Base-by-base conservation (phyloP, 1,284 basidiomycete genomes). In the Neolentinus lepideus region DNA sequence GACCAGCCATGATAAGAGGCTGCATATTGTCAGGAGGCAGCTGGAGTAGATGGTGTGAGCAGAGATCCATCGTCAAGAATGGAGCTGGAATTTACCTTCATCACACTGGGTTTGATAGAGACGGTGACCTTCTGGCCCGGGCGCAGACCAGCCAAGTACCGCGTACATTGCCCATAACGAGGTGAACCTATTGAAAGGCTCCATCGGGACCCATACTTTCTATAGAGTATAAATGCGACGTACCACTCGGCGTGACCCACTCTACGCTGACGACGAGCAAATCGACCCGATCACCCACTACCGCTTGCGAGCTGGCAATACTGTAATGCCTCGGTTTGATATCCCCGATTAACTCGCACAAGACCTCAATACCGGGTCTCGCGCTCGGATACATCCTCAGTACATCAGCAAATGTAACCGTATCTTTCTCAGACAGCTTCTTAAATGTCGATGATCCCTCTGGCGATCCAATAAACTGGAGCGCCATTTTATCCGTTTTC, bases 301-400 rank as follows among this genome's bases (percentile, higher is more conserved):
- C 94, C 63, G 88, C 88, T 72, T 99, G 94, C 31, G 93, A 85
- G 62, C 91, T 94, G 25, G 96, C 96, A 65, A 99, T 99, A 71
- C 93, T 96, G 73, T 99, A 99, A 73, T 99, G 97, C 62, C 97
- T 82, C 4, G 96, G 95, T 74, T 98, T 94, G 77, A 95, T 96
- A 69, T 98, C 93, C 6, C 90, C 90, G 53, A 97, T 75, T 62
- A 98, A 71, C 69, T 90, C 88, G 67, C 93, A 92, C n/a, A 97
- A 79, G 57, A 80, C 81, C 71, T 92, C 89, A 51, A 95, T 84
- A 27, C 81, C 79, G 11, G 92, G 91, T 61, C 79, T 79, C 21
- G 96, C 94, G 59, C 85, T 91, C 43, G 79, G 78, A 74, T 94
- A 98, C 69, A 80, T 81, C 64, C 75, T 77, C 54, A 99, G 73